Base-by-base conservation (phyloP, 139 green algal species). In the Picochlorum sp. region DNA sequence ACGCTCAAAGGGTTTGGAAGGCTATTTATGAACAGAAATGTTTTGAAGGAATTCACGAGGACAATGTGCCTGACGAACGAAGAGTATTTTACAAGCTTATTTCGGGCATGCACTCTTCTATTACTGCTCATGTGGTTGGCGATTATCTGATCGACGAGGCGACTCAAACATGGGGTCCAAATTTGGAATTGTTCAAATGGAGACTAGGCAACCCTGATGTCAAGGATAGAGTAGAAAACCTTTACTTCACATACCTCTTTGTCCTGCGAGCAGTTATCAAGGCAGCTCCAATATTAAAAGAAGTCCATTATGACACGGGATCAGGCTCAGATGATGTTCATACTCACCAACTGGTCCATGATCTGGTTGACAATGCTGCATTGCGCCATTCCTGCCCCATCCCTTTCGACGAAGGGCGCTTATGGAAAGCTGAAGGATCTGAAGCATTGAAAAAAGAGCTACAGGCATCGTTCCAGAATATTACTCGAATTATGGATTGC, bases 401-500 rank as follows among this genome's bases (percentile, higher is more conserved):
- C 47, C 89, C 90, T 3, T 97, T 97, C 75, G 85, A 97, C 64
- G 88, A 96, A 69, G 85, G 78, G 2, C 65, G 79, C 25, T 57
- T 97, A 37, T 97, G 89, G 85, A 86, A 88, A 57, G 81, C 77
- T 18, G 65, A 86, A 43, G 65, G 79, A 47, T 78, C 72, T 2
- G 45, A 63, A 3, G 57, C 69, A 55, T 71, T 96, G 20, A 82
- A 75, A 61, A 26, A 55, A 32, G 61, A 91, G 63, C 71, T 96
- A 61, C 76, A 81, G 61, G 47, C 24, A 16, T 62, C 81, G 20
- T 97, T 97, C 65, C 82, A 82, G 7, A 96, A 96, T 74, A 96
- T 97, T 67, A 95, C 85, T 13, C 71, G 55, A 16, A 77, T 95
- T 50, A 98, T 98, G 90, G 90, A 98, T 81, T 98, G 92, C 67